Evolutionary conservation across 208 protist genomes (phyloP), one percentile per base, ranked within the genome.

Genomic region (Crithidia sp.): DNA sequence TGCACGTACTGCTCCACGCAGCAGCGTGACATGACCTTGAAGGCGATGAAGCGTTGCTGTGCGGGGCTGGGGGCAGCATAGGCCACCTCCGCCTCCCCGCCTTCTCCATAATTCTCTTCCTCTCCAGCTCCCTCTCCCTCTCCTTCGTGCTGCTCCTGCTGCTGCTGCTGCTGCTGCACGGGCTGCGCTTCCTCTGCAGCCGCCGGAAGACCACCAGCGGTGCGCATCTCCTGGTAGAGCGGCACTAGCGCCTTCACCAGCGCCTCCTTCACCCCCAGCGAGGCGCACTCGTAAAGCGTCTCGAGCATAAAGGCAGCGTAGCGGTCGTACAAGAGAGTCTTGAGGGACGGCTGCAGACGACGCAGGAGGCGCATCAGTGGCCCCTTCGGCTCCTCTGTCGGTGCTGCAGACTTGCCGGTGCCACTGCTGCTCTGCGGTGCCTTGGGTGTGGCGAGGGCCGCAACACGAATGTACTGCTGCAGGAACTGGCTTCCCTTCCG

Each of bases 1-100:
- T 95, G 87, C 19, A 91, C 72, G 82, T 96, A 95, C 71, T 95
- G 85, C 83, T 97, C 90, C 37, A 97, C 93, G 62, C 83, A 94
- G 71, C 89, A 95, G 77, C 89, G 90, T n/a, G 72, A 75, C 68
- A 95, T 83, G n/a, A 97, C 88, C 76, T 97, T 95, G 17, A 81
- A 82, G 4, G 84, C 73, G 40, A 95, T 87, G 67, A 89, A 90
- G 37, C 83, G 83, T 54, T 82, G 61, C 63, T 80, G 74, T 16
- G 65, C 45, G 16, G 74, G 49, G 52, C 61, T 83, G 39, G 74
- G 39, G 37, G 67, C 65, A 12, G 59, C 17, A 16, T 28, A 17
- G 10, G 39, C 49, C 10, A 14, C 77, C 58, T 76, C 69, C 14
- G 57, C 64, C 53, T 19, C 52, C 47, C 14, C 56, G 14, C 66